A percentile compares a stretch with the other conserved stretches of the same genome.
phyloP scores from a whole-genome alignment of 1,284 basidiomycete species.

The Pyrrhoderma noxium region DNA sequence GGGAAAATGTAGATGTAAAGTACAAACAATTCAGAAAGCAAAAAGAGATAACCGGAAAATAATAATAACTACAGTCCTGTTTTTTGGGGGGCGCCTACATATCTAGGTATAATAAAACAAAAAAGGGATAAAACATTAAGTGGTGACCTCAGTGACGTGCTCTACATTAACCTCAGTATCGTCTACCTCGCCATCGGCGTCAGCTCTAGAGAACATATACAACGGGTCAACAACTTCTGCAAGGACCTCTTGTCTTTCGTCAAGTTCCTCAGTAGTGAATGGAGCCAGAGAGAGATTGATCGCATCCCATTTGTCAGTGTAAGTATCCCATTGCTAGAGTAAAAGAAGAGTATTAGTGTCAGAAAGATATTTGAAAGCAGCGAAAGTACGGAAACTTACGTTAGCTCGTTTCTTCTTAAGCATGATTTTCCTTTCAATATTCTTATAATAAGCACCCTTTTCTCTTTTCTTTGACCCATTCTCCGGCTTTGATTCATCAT shows the following conservation, averaged over 20 bases:
- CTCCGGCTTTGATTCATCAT: constrained; percentile 15
- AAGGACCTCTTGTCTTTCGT: constrained; percentile 44
- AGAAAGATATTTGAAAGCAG: constrained; percentile 1
- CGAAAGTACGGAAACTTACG: constrained; percentile 36
- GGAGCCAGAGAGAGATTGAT: constrained; percentile 52
- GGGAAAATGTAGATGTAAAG: no score
- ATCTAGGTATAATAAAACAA: no score
- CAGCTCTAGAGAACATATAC: constrained; percentile 33
- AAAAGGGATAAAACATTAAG: not conserved
- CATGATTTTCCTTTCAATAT: constrained; percentile 78
- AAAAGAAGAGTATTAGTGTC: constrained; percentile 1
- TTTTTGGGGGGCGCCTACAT: no score
- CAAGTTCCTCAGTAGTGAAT: constrained; percentile 46
- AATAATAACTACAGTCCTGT: no score
- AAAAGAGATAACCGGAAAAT: no score
- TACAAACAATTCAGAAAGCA: no score
- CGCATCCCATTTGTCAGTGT: constrained; percentile 72
- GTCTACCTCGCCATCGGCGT: constrained; percentile 20
- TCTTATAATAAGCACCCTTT: constrained; percentile 81
- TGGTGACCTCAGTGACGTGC: constrained; percentile 7
- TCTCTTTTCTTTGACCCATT: constrained; percentile 25
- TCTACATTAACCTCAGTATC: constrained; percentile 21
- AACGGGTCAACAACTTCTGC: constrained; percentile 50
- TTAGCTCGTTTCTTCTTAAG: constrained; percentile 80
- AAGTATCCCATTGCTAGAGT: constrained; percentile 43